Conservation (phyloP, 768 basidiomycete genomes). For the Pisolithus microcarpus region DNA sequence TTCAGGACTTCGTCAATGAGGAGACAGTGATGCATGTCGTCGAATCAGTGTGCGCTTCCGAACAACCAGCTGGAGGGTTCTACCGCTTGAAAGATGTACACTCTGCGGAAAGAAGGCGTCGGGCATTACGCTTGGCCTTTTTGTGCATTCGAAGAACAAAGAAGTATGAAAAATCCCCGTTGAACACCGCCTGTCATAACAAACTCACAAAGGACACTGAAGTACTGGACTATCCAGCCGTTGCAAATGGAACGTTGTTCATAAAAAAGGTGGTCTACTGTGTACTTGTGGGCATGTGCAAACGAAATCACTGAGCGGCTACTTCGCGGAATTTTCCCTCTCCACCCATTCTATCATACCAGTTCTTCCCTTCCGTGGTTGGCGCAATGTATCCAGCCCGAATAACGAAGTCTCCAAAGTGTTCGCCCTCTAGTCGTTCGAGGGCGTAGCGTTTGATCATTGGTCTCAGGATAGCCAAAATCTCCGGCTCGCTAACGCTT, state of each 20-base stretch:
- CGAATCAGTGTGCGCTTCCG: background rate
- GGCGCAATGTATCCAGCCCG: conserved; percentile 85
- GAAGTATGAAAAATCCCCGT: too few relatives aligned
- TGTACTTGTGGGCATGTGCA: background rate
- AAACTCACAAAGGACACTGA: too few relatives aligned
- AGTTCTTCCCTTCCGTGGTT: conserved; percentile 74
- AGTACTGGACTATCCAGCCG: too few relatives aligned
- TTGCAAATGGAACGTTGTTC: too few relatives aligned
- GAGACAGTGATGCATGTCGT: background rate
- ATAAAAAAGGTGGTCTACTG: too few relatives aligned
- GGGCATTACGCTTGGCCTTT: too few relatives aligned
- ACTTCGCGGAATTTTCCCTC: conserved; percentile 51
- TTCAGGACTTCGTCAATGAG: background rate
- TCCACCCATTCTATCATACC: conserved; percentile 82
- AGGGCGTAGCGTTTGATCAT: conserved; percentile 94
- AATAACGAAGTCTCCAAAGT: conserved; percentile 93
- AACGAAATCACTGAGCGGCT: conserved; percentile 3
- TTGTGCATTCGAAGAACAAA: too few relatives aligned
- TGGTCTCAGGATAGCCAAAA: conserved; percentile 77
- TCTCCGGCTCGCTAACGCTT: conserved; percentile 85
- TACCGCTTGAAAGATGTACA: too few relatives aligned
- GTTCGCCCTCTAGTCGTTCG: conserved; percentile 81
- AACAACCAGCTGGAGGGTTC: background rate
- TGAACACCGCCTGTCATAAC: too few relatives aligned
- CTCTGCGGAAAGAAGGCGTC: too few relatives aligned